Evolutionary conservation across 352 stramenopile genomes (phyloP), one percentile per base, ranked within the genome.

Genomic region (Saprolegnia parasitica): DNA sequence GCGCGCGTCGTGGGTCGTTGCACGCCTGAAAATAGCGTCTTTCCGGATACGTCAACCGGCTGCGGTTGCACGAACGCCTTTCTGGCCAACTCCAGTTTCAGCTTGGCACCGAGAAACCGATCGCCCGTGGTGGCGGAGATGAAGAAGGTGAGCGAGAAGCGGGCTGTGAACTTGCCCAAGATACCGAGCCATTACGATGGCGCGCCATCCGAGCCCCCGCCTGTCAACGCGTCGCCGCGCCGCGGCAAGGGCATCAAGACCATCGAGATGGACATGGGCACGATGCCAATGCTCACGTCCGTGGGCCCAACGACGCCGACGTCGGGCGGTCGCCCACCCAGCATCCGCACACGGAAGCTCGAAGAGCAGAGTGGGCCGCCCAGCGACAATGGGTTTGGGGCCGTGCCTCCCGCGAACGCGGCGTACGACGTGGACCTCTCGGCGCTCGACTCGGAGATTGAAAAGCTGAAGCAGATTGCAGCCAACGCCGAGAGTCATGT

Each of bases 141-240:
- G 63, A 70, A 70, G 46, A 70, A 70, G 52, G 63, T 61, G 20
- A 70, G 23, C 21, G 63, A 70, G 49, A 70, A 70, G 50, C 63
- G 63, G n/a, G 46, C 50, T 23, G 50, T 61, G 8, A 70, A 70
- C n/a, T 47, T 70, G 18, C 63, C 63, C 20, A 70, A 70, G 47
- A 35, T 70, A 24, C 21, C 63, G 35, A 37, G 52, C 24, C 35
- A 60, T 9, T 40, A 60, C 35, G 52, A 60, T 9, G 20, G 35
- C 35, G 52, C 24, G 24, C 52, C 52, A 60, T 42, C 35, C 24
- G 52, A 60, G 52, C 52, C 52, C 3, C 52, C 52, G 13, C 52
- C 52, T 10, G 52, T 60, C 3, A 60, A 60, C 35, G 52, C 52
- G 13, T 60, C 52, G 13, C 52, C 52, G 16, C 52, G 52, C 24